phyloP scores from a whole-genome alignment of 106 monocot genomes.

The Posidonia australis region DNA sequence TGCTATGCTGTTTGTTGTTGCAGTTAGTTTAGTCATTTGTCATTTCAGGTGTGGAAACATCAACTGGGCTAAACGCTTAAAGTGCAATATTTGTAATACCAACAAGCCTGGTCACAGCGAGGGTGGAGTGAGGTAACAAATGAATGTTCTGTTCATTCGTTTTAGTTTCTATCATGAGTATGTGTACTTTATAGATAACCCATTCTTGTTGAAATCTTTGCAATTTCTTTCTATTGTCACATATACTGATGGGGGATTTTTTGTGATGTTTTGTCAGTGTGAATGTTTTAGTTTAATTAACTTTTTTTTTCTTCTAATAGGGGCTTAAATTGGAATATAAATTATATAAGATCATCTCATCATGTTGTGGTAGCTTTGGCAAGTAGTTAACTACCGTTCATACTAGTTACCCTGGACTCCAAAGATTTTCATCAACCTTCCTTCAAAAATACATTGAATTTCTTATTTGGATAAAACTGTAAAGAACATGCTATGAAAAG shows the following conservation, averaged over 20 bases:
- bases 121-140: constrained; percentile 82
- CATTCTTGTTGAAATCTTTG: not conserved
- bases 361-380: no score
- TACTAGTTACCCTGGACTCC: no score
- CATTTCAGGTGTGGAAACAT: constrained; percentile 96
- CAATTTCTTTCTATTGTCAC: not conserved
- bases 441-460: no score
- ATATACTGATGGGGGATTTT: no score
- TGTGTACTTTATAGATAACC: not conserved
- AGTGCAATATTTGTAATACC: constrained; percentile 99
- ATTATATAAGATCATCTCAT: no score
- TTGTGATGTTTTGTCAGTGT: no score
- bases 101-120: constrained; percentile 97
- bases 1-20: no score
- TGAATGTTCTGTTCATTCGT: not conserved
- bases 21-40: constrained; percentile 1
- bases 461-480: no score
- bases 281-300: not conserved
- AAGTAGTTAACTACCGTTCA: no score
- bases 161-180: not conserved
- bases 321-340: no score
- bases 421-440: no score
- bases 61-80: constrained; percentile 92
- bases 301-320: not conserved
- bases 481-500: no score